phyloP scores from a whole-genome alignment of 495 filamentous ascomycete genomes.

The Podospora appendiculata region DNA sequence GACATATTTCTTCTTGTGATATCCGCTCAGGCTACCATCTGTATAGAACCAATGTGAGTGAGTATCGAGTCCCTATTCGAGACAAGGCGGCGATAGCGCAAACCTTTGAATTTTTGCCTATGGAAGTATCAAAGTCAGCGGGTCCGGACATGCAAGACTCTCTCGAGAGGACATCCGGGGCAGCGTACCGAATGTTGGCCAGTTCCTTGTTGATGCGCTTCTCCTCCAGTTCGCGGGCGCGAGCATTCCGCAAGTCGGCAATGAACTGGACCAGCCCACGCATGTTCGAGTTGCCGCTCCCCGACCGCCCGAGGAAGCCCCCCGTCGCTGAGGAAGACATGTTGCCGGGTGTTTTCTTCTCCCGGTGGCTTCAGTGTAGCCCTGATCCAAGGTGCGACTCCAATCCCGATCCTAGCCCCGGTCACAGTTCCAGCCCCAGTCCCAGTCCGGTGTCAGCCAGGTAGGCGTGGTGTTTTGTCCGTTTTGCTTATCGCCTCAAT shows the following conservation, averaged over 20 bases:
- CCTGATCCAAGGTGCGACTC: no score
- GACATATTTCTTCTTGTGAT: constrained; percentile 99
- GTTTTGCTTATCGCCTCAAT: not conserved
- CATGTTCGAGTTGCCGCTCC: constrained; percentile 64
- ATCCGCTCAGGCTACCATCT: constrained; percentile 85
- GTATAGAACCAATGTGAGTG: constrained; percentile 19
- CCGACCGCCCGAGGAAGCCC: constrained; percentile 55
- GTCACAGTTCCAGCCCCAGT: no score
- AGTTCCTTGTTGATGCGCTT: constrained; percentile 99
- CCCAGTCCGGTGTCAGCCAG: no score
- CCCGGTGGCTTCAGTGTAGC: no score
- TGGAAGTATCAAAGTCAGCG: not conserved
- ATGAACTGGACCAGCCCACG: constrained; percentile 93
- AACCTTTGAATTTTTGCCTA: constrained; percentile 74
- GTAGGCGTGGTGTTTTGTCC: no score
- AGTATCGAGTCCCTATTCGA: no score
- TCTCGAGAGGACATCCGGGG: no score
- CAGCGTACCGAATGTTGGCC: constrained; percentile 80
- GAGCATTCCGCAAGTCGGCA: constrained; percentile 88
- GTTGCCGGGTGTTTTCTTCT: constrained; percentile 6
- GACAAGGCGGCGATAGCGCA: constrained; percentile 4
- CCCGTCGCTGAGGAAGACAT: constrained; percentile 48
- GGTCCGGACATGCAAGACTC: not conserved
- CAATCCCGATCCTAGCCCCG: no score
- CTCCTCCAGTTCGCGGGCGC: constrained; percentile 93